phyloP scores from a whole-genome alignment of 2,329 filamentous ascomycete species.

The Xylariaceae sp. region DNA sequence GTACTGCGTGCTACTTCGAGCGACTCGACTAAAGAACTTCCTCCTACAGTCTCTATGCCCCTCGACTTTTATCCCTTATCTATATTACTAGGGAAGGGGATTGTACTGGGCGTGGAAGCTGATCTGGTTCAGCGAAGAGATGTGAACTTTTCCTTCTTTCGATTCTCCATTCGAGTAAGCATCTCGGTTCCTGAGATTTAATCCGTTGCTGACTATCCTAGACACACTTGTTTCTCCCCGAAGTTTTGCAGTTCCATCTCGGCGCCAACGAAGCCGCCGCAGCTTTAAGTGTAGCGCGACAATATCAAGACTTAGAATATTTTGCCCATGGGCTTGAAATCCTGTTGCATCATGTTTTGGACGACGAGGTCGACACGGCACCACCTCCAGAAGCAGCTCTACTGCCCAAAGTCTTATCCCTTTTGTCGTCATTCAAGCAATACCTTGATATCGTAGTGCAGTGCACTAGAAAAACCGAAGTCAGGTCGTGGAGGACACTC shows the following conservation, averaged over 20 bases:
- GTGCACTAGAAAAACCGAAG: conserved; percentile 95
- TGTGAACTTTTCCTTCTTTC: conserved; percentile 84
- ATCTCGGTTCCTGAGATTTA: background rate
- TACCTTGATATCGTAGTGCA: conserved; percentile 96
- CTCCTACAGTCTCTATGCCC: conserved; percentile 70
- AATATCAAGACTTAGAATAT: conserved; percentile 85
- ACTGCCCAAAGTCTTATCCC: conserved; percentile 61
- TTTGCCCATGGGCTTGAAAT: conserved; percentile 92
- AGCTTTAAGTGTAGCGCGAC: conserved; percentile 76
- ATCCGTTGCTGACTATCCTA: conserved; percentile 35
- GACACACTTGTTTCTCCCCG: conserved; percentile 91
- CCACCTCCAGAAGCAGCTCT: conserved; percentile 62
- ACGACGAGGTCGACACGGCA: conserved; percentile 82
- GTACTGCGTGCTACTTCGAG: conserved; percentile 69
- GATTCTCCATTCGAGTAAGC: conserved; percentile 81
- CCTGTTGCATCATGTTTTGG: conserved; percentile 85
- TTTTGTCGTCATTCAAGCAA: conserved; percentile 70
- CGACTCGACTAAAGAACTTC: conserved; percentile 67
- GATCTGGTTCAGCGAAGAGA: conserved; percentile 92
- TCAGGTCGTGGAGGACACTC: conserved; percentile 89
- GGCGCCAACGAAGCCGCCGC: conserved; percentile 72
- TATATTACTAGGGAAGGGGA: conserved; percentile 81
- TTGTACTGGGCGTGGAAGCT: conserved; percentile 85
- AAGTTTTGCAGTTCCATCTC: conserved; percentile 78
- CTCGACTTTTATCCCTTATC: conserved; percentile 97